Conservation (phyloP, 1,284 basidiomycete genomes). For the Pseudozyma thailandica region DNA sequence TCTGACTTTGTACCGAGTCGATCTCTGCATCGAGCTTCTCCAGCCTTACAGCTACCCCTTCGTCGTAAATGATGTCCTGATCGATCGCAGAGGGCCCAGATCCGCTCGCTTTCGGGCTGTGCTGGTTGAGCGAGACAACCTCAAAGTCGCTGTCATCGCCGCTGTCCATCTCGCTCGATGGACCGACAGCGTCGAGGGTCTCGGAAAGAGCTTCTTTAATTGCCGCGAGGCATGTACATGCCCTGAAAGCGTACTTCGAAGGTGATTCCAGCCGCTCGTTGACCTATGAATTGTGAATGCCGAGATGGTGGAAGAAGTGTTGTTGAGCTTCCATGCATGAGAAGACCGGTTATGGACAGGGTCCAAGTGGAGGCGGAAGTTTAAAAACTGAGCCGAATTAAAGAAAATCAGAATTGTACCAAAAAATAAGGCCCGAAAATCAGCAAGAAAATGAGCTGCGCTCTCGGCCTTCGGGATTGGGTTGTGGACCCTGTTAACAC, state of each 20-base stretch:
- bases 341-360: neutral
- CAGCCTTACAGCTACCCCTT: slow-evolving; percentile 26
- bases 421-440: slow-evolving; percentile 9
- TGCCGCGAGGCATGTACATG: too few species aligned
- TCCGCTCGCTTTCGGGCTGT: neutral
- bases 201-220: neutral
- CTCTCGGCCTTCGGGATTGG: slow-evolving; percentile 11
- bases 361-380: slow-evolving; percentile 6
- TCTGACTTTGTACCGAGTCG: slow-evolving; percentile 35
- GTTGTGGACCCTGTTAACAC: slow-evolving; percentile 9
- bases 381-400: neutral
- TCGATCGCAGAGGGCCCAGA: neutral
- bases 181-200: too few species aligned
- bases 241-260: too few species aligned
- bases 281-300: too few species aligned
- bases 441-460: neutral
- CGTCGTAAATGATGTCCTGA: slow-evolving; percentile 36
- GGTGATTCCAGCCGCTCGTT: too few species aligned
- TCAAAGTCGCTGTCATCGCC: slow-evolving; percentile 25
- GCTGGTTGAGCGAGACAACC: slow-evolving; percentile 3
- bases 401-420: neutral
- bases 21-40: slow-evolving; percentile 43
- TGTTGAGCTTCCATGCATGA: neutral
- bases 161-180: slow-evolving; percentile 7
- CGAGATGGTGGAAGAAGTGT: too few species aligned